These are phyloP conservation scores for Solanum medicagineum DNA, from an alignment of 257 asterid genomes.

Conservation along the genomic window DNA sequence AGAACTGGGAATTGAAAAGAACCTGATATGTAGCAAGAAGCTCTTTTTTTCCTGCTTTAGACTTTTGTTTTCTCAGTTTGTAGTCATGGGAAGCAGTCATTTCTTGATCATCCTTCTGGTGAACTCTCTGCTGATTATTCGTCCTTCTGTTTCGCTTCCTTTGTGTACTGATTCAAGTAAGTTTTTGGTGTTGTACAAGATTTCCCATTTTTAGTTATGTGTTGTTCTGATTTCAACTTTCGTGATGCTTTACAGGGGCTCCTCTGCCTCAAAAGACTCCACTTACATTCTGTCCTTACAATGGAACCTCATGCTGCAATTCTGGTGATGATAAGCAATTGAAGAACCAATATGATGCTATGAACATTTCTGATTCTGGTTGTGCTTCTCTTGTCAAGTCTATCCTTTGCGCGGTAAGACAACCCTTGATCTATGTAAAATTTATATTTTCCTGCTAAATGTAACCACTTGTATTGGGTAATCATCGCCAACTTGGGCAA, in stretches of 20 bases:
- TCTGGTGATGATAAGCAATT: slow-evolving; percentile 34
- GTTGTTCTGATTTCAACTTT: background rate
- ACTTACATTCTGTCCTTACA: slow-evolving; percentile 54
- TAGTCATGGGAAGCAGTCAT: slow-evolving; percentile 25
- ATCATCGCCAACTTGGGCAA: background rate
- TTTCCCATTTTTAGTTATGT: background rate
- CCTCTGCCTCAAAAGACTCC: slow-evolving; percentile 34
- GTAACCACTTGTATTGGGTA: background rate
- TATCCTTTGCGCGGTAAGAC: slow-evolving; percentile 68
- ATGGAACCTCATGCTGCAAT: slow-evolving; percentile 67
- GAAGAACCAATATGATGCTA: slow-evolving; percentile 34
- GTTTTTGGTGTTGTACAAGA: slow-evolving; percentile 8
- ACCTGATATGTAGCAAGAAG: background rate
- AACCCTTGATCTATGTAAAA: background rate
- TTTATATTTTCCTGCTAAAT: background rate
- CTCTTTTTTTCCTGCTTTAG: background rate
- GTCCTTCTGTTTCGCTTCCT: slow-evolving; percentile 42
- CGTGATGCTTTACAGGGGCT: slow-evolving; percentile 33
- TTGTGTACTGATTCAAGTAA: slow-evolving; percentile 60
- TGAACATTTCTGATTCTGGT: slow-evolving; percentile 56
- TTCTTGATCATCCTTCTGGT: slow-evolving; percentile 19
- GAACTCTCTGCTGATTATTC: slow-evolving; percentile 40
- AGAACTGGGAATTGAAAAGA: background rate
- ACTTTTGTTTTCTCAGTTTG: background rate
- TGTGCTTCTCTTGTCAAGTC: slow-evolving; percentile 72